phyloP scores from a whole-genome alignment of 345 rosid species.

The Balakata baccata region DNA sequence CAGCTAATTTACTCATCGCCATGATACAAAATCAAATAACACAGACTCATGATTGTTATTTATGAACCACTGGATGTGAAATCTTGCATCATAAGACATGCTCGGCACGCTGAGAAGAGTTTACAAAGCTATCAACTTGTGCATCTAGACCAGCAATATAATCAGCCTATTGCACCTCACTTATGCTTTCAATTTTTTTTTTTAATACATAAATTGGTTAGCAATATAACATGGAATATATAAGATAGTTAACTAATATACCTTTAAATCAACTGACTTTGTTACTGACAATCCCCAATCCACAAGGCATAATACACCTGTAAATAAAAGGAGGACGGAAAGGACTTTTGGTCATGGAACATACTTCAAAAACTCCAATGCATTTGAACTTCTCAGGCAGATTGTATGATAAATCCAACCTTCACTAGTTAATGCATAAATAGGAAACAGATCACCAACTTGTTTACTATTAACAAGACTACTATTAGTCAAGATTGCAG shows the following conservation, averaged over 20 bases:
- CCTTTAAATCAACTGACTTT: conserved; percentile 63
- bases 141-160: conserved; percentile 6
- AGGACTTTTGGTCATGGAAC: conserved; percentile 1
- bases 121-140: background rate
- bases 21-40: background rate
- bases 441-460: conserved; percentile 32
- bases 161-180: conserved; percentile 14
- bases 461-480: conserved; percentile 30
- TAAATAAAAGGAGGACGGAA: conserved; percentile 20
- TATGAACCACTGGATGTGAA: too few relatives aligned
- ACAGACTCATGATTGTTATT: background rate
- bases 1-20: background rate
- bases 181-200: background rate
- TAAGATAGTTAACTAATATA: conserved; percentile 21
- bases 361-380: conserved; percentile 18
- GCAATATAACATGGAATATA: background rate
- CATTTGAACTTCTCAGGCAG: conserved; percentile 16
- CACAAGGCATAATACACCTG: conserved; percentile 66
- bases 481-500: conserved; percentile 30
- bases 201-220: background rate
- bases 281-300: conserved; percentile 41
- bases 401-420: conserved; percentile 37
- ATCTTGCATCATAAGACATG: too few relatives aligned
- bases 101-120: background rate
- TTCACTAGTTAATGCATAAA: conserved; percentile 65